A percentile compares a stretch with the other conserved stretches of the same genome.
Conservation (phyloP, 2,329 filamentous ascomycete species). For the Alternaria sp. region DNA sequence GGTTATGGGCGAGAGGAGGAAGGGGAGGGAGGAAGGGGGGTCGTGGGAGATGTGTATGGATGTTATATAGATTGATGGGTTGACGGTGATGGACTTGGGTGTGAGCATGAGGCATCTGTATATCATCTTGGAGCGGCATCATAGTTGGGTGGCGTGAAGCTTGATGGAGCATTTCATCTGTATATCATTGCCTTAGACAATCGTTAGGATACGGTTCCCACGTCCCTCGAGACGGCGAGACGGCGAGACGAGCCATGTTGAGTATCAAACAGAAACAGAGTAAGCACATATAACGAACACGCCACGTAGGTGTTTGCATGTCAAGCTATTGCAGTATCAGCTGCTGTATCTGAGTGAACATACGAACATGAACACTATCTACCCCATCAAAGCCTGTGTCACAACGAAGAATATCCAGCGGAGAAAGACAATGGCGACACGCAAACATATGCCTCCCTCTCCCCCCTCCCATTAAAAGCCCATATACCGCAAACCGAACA, state of each 20-base stretch:
- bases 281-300: not conserved
- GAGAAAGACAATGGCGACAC: not conserved
- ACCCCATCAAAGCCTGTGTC: not conserved
- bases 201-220: not conserved
- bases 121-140: not conserved
- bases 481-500: not conserved
- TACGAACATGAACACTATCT: not conserved
- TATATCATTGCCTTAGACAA: not conserved
- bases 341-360: not conserved
- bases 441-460: not conserved
- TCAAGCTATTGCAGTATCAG: not conserved
- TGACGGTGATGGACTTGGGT: not conserved
- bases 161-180: not conserved
- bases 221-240: not conserved
- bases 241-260: not conserved
- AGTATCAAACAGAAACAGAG: not conserved
- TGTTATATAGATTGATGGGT: slow-evolving; percentile 21
- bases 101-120: not conserved
- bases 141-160: not conserved
- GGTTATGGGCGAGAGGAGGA: slow-evolving; percentile 19
- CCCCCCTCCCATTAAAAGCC: not conserved
- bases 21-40: slow-evolving; percentile 26
- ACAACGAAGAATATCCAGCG: not conserved
- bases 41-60: slow-evolving; percentile 35
- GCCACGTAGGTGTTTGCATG: no score